Evolutionary conservation across 306 rosid genomes (phyloP).

Genomic region (Glycine soja): DNA sequence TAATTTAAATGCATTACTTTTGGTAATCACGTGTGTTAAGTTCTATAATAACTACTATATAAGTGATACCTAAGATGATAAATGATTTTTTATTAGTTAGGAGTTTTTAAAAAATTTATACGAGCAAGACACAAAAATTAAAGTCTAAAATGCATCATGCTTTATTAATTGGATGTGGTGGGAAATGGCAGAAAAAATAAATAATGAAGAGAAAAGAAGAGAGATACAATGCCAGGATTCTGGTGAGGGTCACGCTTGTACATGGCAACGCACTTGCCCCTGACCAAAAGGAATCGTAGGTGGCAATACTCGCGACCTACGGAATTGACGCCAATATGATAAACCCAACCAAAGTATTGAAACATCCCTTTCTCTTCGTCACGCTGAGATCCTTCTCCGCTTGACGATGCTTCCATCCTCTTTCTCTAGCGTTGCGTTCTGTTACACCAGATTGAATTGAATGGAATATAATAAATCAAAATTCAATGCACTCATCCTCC

Average conservation of each 20-base stretch:
- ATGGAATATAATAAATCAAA: not conserved
- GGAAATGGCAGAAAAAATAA: not conserved
- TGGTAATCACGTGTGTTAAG: too few species aligned
- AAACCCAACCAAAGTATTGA: slow-evolving; percentile 87
- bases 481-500: not conserved
- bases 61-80: too few species aligned
- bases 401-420: slow-evolving; percentile 1
- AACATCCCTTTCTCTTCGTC: slow-evolving; percentile 57
- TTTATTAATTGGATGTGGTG: not conserved
- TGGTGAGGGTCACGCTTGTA: slow-evolving; percentile 90
- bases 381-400: slow-evolving; percentile 39
- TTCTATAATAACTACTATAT: too few species aligned
- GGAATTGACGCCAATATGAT: slow-evolving; percentile 82
- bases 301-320: slow-evolving; percentile 84
- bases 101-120: too few species aligned
- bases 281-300: slow-evolving; percentile 74
- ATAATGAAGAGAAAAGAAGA: not conserved
- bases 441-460: not conserved
- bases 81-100: too few species aligned
- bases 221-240: slow-evolving; percentile 74
- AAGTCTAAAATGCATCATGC: too few species aligned
- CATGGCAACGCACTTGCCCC: slow-evolving; percentile 76
- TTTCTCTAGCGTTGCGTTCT: not conserved
- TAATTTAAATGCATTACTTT: too few species aligned
- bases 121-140: too few species aligned